phyloP scores from a whole-genome alignment of 169 alveolate species.

The Plasmodium malariae region DNA sequence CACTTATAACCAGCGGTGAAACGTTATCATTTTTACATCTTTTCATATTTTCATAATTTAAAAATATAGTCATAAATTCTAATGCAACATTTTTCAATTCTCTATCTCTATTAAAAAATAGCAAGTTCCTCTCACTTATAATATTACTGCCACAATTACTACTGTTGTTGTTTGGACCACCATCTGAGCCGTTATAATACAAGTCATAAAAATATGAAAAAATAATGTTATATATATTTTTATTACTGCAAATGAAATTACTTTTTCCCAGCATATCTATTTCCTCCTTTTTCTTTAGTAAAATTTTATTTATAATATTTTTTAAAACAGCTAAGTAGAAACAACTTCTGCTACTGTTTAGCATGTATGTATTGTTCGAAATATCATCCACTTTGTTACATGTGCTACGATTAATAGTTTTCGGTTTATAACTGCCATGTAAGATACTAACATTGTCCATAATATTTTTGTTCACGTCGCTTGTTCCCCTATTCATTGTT shows the following conservation, averaged over 20 bases:
- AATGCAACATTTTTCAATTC: constrained; percentile 60
- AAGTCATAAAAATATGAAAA: constrained; percentile 49
- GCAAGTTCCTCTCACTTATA: neutral
- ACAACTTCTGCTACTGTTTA: neutral
- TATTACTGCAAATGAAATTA: neutral
- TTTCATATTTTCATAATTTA: constrained; percentile 38
- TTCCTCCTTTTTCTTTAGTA: constrained; percentile 46
- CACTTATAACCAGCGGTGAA: neutral
- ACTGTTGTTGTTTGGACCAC: neutral
- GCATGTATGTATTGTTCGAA: neutral
- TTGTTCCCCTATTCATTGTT: neutral
- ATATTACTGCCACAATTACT: neutral
- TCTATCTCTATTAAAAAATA: constrained; percentile 62
- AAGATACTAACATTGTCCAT: neutral
- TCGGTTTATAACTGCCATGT: neutral
- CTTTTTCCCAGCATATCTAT: neutral
- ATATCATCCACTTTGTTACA: neutral
- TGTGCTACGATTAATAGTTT: neutral
- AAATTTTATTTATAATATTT: constrained; percentile 24
- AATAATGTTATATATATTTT: constrained; percentile 45
- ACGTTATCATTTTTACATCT: neutral
- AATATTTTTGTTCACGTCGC: neutral
- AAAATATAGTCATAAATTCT: constrained; percentile 49
- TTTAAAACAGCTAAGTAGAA: constrained; percentile 17
- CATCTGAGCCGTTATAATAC: neutral